phyloP scores from a whole-genome alignment of 306 rosid species.

The Argentina anserina region DNA sequence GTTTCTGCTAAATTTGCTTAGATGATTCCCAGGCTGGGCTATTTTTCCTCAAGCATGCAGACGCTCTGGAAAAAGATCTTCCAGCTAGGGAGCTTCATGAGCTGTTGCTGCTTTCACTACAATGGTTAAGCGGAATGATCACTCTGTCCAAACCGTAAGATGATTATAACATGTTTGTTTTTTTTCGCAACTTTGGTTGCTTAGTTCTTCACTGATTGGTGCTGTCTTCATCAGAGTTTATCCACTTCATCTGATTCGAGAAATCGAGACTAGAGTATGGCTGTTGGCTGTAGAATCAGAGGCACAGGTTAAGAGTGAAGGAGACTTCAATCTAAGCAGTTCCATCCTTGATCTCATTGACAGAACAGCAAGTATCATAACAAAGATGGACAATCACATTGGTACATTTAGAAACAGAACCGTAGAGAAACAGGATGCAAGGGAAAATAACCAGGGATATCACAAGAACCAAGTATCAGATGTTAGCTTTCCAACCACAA shows the following conservation, averaged over 20 bases:
- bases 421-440: slow-evolving; percentile 60
- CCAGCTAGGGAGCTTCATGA: slow-evolving; percentile 97
- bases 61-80: slow-evolving; percentile 94
- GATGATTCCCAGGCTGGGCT: slow-evolving; percentile 76
- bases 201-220: slow-evolving; percentile 34
- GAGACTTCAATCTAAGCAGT: slow-evolving; percentile 58
- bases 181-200: slow-evolving; percentile 10
- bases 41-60: slow-evolving; percentile 95
- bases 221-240: slow-evolving; percentile 60
- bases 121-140: slow-evolving; percentile 98
- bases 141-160: slow-evolving; percentile 76
- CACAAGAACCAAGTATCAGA: slow-evolving; percentile 62
- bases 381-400: slow-evolving; percentile 90
- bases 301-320: slow-evolving; percentile 80
- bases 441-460: slow-evolving; percentile 53
- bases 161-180: slow-evolving; percentile 18
- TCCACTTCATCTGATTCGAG: slow-evolving; percentile 87
- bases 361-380: slow-evolving; percentile 74
- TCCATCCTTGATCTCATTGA: slow-evolving; percentile 70
- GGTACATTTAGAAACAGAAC: slow-evolving; percentile 51
- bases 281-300: slow-evolving; percentile 94
- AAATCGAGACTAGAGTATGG: slow-evolving; percentile 96
- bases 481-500: slow-evolving; percentile 46
- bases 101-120: slow-evolving; percentile 78
- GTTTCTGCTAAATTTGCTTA: slow-evolving; percentile 9